Base-by-base conservation (phyloP, 2,329 filamentous ascomycete species). In the Xylaria hypoxylon region DNA sequence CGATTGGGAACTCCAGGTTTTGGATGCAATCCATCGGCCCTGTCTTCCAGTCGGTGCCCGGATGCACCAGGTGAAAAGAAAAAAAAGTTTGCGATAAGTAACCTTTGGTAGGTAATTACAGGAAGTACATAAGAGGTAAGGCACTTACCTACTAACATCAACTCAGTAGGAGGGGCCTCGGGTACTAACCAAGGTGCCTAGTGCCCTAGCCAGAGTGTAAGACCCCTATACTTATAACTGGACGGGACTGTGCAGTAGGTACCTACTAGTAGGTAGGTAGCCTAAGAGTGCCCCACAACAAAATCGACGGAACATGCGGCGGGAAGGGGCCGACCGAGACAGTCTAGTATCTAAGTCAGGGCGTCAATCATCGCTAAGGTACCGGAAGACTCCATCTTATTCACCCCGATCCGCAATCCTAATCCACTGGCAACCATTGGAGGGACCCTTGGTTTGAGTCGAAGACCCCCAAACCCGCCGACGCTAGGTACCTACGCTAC, bases 241-340 rank as follows among this genome's bases (percentile, higher is more conserved):
- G 33, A 40, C 35, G 31, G 31, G 31, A 33, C 31, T 33, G n/a
- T n/a, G n/a, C n/a, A n/a, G n/a, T n/a, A n/a, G n/a, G n/a, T n/a
- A 8, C 31, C 31, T 33, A 7, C 31, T 8, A 33, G n/a, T n/a
- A n/a, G n/a, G n/a, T n/a, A n/a, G 31, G 31, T 55, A 55, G 33
- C 28, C 35, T 40, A 22, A 15, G 50, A 58, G 13, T 22, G 33
- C 24, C 64, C 64, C 59, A 45, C 53, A 28, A 24, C 50, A 33
- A 35, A 48, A 38, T 35, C 24, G 35, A 50, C 60, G 65, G 65
- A 61, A 56, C 56, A 60, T 40, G 51, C 47, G 51, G 62, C 61
- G 53, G 53, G 58, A 58, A 68, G 62, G 58, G 33, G 35, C 65
- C 65, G 62, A 62, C 65, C 62, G 52, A 65, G 58, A 68, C 58